Evolutionary conservation across 768 basidiomycete species (phyloP).

Genomic region (Chalciporus sphaerocephalus): DNA sequence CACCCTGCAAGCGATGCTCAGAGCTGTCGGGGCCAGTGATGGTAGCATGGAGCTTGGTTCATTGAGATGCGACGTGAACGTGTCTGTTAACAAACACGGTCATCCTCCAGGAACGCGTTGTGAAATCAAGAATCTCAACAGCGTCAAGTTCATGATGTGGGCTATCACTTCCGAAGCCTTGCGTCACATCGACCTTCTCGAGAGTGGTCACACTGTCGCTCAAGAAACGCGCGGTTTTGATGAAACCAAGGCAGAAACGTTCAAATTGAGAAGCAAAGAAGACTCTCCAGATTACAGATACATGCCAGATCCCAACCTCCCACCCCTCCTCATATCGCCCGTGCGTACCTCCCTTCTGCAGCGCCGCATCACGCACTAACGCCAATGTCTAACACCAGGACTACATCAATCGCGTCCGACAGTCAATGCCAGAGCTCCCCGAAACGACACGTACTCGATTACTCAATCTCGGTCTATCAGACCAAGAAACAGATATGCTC

Average conservation of each 20-base stretch:
- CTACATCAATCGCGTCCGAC: conserved; percentile 51
- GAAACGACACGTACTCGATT: conserved; percentile 57
- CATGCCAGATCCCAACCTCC: conserved; percentile 96
- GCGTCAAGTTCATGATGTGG: conserved; percentile 74
- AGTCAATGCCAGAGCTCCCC: conserved; percentile 73
- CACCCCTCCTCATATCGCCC: conserved; percentile 57
- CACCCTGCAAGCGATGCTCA: conserved; percentile 73
- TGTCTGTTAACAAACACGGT: conserved; percentile 75
- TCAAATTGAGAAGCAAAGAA: conserved; percentile 81
- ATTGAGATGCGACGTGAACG: conserved; percentile 90
- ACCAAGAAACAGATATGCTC: conserved; percentile 70
- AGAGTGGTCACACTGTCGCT: conserved; percentile 39
- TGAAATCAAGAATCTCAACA: conserved; percentile 97
- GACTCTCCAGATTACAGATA: conserved; percentile 95
- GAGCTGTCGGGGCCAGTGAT: conserved; percentile 83
- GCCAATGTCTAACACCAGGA: conserved; percentile 42
- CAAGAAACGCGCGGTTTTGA: conserved; percentile 94
- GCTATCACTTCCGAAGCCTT: conserved; percentile 82
- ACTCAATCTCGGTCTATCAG: conserved; percentile 47
- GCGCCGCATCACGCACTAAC: neutral
- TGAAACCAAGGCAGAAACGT: conserved; percentile 77
- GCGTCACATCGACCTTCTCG: conserved; percentile 66
- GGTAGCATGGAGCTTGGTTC: conserved; percentile 99
- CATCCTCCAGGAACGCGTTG: conserved; percentile 74
- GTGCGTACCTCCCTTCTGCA: conserved; percentile 29